Percentiles rank a stretch among this genome's conserved stretches.
These are phyloP conservation scores for Pisolithus sp. DNA, from an alignment of 768 basidiomycete species.

Conservation along the genomic window DNA sequence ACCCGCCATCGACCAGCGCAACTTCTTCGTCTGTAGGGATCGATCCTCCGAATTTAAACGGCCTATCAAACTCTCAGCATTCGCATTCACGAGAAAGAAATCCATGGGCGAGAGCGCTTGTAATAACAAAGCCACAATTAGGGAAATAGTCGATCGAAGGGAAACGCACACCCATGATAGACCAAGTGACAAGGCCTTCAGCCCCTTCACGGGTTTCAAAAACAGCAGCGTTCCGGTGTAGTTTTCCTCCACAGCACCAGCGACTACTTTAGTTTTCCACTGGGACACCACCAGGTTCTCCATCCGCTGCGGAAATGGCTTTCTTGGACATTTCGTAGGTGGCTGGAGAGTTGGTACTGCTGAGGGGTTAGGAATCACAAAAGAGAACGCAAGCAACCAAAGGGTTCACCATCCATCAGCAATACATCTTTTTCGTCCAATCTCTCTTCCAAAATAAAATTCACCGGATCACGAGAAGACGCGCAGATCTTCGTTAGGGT, in stretches of 20 bases:
- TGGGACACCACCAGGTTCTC: neutral
- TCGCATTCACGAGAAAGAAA: neutral
- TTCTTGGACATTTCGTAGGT: neutral
- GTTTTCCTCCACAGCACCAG: neutral
- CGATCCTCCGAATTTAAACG: constrained; percentile 39
- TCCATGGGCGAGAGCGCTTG: no score
- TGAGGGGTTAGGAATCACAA: neutral
- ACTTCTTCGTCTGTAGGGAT: constrained; percentile 30
- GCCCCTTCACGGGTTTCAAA: neutral
- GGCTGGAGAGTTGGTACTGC: neutral
- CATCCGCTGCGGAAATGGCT: neutral
- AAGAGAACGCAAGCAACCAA: no score
- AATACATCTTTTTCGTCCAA: constrained; percentile 44
- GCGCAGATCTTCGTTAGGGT: constrained; percentile 30
- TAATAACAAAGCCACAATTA: no score
- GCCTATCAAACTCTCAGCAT: constrained; percentile 21
- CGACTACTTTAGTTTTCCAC: neutral
- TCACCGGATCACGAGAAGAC: constrained; percentile 19
- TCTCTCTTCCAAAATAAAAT: constrained; percentile 47
- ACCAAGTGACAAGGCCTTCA: neutral
- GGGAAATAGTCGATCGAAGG: neutral
- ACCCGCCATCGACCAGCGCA: constrained; percentile 11
- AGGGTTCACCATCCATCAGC: constrained; percentile 53
- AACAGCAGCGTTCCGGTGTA: neutral
- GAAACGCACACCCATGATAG: neutral